These are phyloP conservation scores for Phaeosphaeriaceae sp. DNA, from an alignment of 2,329 filamentous ascomycete species.

Conservation along the genomic window DNA sequence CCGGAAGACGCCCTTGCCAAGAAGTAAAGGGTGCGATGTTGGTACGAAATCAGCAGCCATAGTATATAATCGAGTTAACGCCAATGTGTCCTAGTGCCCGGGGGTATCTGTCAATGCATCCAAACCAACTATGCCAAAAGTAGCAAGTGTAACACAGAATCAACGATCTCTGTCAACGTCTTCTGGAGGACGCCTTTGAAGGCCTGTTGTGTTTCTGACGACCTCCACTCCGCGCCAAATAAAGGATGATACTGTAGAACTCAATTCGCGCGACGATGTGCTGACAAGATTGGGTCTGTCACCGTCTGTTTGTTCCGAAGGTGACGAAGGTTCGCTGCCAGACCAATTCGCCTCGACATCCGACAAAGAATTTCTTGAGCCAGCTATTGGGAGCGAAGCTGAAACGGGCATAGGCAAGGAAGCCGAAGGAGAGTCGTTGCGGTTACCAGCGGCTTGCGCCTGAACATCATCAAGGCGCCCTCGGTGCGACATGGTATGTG, in stretches of 20 bases:
- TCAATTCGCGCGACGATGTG: conserved; percentile 39
- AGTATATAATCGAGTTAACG: conserved; percentile 13
- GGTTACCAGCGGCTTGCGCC: conserved; percentile 53
- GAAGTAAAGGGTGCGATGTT: neutral
- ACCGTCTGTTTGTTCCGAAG: conserved; percentile 20
- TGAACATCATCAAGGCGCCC: conserved; percentile 56
- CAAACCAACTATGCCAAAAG: conserved; percentile 13
- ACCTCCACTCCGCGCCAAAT: conserved; percentile 48
- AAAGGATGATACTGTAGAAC: conserved; percentile 43
- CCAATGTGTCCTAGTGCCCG: conserved; percentile 12
- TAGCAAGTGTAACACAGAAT: conserved; percentile 11
- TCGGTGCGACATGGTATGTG: conserved; percentile 25
- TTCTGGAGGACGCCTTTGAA: conserved; percentile 40
- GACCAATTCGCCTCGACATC: conserved; percentile 47
- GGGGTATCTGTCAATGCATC: conserved; percentile 27
- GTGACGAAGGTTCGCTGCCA: conserved; percentile 53
- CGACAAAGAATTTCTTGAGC: conserved; percentile 8
- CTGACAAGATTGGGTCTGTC: conserved; percentile 23
- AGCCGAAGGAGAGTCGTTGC: conserved; percentile 59
- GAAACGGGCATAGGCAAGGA: conserved; percentile 56
- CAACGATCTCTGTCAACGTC: conserved; percentile 46
- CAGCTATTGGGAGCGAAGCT: conserved; percentile 12
- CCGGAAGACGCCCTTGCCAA: neutral
- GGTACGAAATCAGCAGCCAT: neutral
- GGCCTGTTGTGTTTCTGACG: conserved; percentile 37